Base-by-base conservation (phyloP, 805 yeast genomes). In the Debaryomyces prosopidis region DNA sequence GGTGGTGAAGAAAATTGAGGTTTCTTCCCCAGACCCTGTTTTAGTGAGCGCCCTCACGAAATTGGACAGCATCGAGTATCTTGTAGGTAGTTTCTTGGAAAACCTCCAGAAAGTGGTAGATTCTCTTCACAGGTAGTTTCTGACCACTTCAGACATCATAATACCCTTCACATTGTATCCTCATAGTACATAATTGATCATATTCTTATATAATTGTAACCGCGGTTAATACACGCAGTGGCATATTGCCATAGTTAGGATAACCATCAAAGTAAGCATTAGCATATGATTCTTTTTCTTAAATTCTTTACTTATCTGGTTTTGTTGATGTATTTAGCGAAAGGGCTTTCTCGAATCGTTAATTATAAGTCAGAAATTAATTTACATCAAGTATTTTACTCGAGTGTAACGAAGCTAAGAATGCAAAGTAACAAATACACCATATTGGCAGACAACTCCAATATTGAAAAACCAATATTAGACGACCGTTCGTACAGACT, bases 401-500 rank as follows among this genome's bases (percentile, higher is more conserved):
- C 20, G 14, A 38, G 16, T n/a, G n/a, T 15, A 12, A 27, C 30
- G 11, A 36, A 32, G 12, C 20, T 36, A 11, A 33, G 14, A 18
- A 47, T 48, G 43, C 27, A 35, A 17, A 31, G 17, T n/a, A 43
- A 40, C 38, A 42, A 34, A 39, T 53, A 46, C 45, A 50, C 56
- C 4, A 31, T 57, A 1, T 46, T 66, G 39, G 70, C 73, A 7
- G 70, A 66, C 34, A 52, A 62, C 43, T 28, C 55, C 20, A 51
- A 49, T 15, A 67, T 72, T 16, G 68, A 61, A 16, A 79, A 76
- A 54, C 82, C 85, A 0, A 64, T 75, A 16, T 63, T 74, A 27
- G 98, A 92, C 64, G 89, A 91, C 54, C 75, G 98, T 43, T 64
- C 74, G 30, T 94, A 94, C 61, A 77, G 89, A 34, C 68, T 83